Evolutionary conservation across 2,329 filamentous ascomycete genomes (phyloP).

Genomic region (Ophiocordyceps australis): DNA sequence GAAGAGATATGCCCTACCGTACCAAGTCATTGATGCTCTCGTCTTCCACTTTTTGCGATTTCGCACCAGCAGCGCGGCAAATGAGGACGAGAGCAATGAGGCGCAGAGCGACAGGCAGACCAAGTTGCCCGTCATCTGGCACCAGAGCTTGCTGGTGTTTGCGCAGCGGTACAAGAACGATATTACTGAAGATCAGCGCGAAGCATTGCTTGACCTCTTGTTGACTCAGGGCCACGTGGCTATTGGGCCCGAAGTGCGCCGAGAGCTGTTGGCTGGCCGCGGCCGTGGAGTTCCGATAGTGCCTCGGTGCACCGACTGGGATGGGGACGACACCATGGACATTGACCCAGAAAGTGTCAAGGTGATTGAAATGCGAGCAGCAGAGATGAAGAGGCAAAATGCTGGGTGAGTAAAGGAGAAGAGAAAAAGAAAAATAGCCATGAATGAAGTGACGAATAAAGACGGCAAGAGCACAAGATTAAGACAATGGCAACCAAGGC

Average conservation of each 20-base stretch:
- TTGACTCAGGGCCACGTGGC: conserved; percentile 69
- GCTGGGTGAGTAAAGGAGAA: too few relatives aligned
- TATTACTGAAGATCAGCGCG: conserved; percentile 86
- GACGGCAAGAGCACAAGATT: not conserved
- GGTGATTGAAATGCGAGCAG: too few relatives aligned
- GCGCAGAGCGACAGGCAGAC: conserved; percentile 29
- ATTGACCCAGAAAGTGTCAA: conserved; percentile 41
- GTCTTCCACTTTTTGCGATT: conserved; percentile 96
- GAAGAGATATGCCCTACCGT: conserved; percentile 93
- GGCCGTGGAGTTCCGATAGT: conserved; percentile 59
- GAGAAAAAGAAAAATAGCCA: too few relatives aligned
- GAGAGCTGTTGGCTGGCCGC: conserved; percentile 74
- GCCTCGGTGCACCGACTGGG: conserved; percentile 31
- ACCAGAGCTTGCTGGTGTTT: conserved; percentile 83
- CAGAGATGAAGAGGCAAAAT: too few relatives aligned
- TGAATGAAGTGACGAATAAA: conserved; percentile 2
- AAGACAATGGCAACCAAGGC: too few relatives aligned
- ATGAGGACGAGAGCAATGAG: conserved; percentile 30
- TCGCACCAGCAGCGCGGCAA: conserved; percentile 46
- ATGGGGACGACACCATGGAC: conserved; percentile 88
- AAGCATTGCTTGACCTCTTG: conserved; percentile 75
- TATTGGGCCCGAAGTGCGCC: conserved; percentile 80
- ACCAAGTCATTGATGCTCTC: conserved; percentile 81
- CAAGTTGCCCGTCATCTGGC: conserved; percentile 86
- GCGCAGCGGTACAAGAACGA: conserved; percentile 91